phyloP scores from a whole-genome alignment of 2,329 filamentous ascomycete genomes.

The Fusarium sp. region DNA sequence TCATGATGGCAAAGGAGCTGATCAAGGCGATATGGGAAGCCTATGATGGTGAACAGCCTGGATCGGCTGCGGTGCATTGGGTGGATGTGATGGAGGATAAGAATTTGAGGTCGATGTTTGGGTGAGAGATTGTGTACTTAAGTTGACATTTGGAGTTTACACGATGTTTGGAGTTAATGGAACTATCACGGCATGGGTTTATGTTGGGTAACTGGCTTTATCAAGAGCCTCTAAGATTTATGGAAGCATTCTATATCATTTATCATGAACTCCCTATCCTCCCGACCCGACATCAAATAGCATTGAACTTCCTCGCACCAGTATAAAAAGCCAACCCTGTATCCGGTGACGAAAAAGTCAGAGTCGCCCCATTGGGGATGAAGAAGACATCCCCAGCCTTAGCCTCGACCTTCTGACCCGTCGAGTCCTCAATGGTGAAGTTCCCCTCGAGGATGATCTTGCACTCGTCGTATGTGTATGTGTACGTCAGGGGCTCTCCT shows the following conservation, averaged over 20 bases:
- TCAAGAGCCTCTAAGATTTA: conserved; percentile 1
- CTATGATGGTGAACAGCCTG: conserved; percentile 55
- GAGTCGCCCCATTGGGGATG: conserved; percentile 74
- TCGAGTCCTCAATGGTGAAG: conserved; percentile 74
- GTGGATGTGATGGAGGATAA: conserved; percentile 59
- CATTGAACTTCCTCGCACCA: conserved; percentile 56
- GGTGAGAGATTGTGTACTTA: conserved; percentile 41
- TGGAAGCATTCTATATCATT: conserved; percentile 27
- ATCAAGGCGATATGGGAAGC: conserved; percentile 58
- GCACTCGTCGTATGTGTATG: conserved; percentile 79
- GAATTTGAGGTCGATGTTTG: conserved; percentile 53
- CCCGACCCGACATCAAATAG: conserved; percentile 37
- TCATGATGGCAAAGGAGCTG: conserved; percentile 58
- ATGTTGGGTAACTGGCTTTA: background rate
- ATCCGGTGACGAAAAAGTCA: conserved; percentile 73
- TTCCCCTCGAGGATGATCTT: conserved; percentile 79
- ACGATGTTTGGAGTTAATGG: background rate
- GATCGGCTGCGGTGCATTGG: conserved; percentile 56
- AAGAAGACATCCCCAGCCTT: conserved; percentile 75
- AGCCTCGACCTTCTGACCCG: conserved; percentile 70
- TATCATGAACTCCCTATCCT: conserved; percentile 30
- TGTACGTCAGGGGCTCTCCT: conserved; percentile 75
- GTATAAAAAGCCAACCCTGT: conserved; percentile 72
- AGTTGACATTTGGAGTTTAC: conserved; percentile 49
- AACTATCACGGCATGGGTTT: background rate